Base-by-base conservation (phyloP, 163 green algal genomes). In the Chlorella variabilis region DNA sequence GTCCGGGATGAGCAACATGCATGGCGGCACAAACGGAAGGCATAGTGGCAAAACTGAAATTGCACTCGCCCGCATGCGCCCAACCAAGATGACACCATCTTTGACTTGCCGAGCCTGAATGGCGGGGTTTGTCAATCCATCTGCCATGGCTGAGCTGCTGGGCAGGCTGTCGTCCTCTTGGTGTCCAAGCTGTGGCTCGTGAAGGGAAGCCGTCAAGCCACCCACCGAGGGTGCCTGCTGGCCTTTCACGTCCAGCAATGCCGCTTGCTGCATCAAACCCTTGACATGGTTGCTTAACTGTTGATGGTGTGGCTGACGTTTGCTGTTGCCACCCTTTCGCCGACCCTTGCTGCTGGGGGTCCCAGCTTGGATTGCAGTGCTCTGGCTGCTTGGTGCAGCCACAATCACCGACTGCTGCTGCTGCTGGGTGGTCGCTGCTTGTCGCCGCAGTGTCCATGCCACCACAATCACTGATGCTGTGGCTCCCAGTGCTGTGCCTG, bases 31-130 rank as follows among this genome's bases (percentile, higher is more conserved):
- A 56, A n/a, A n/a, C n/a, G n/a, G n/a, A n/a, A n/a, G n/a, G n/a
- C n/a, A n/a, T n/a, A n/a, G n/a, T n/a, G n/a, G n/a, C n/a, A n/a
- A n/a, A n/a, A n/a, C n/a, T n/a, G n/a, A n/a, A n/a, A n/a, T n/a
- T n/a, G n/a, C 4, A 48, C 71, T 65, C 59, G 83, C 87, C 82
- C 63, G 80, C 87, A 86, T 78, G 36, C 83, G 75, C 0, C 86
- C 87, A 15, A 91, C 65, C 13, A 41, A 15, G 4, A 82, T 58
- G n/a, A 58, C 67, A 33, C 85, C 85, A 42, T 78, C 61, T 33
- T 58, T 34, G 45, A 70, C 21, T 34, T 78, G 48, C 4, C 67
- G 75, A 27, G 39, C 51, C 4, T 21, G 61, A 31, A 71, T 77
- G 39, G 38, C 54, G n/a, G 65, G 48, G 41, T 70, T 67, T 20